These are phyloP conservation scores for Pisolithus marmoratus DNA, from an alignment of 768 basidiomycete species.

Conservation along the genomic window DNA sequence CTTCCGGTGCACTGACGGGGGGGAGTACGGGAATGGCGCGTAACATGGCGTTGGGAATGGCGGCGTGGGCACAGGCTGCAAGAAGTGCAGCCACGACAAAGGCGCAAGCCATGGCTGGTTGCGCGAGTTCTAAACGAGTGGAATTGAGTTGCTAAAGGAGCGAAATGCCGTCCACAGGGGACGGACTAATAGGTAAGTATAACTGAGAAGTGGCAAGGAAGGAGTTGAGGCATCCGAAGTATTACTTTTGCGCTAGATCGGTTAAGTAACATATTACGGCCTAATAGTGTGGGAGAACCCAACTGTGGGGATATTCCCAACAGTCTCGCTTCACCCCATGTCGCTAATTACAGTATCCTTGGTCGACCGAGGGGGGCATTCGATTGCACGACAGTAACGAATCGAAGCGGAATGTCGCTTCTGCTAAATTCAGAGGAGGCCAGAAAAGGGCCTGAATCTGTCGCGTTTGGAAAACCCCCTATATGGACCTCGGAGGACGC, in stretches of 20 bases:
- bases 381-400: not conserved
- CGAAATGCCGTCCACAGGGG: not conserved
- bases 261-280: too few species aligned
- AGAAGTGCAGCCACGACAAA: conserved; percentile 7
- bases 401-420: too few species aligned
- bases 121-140: not conserved
- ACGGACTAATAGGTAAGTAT: not conserved
- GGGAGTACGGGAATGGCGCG: conserved; percentile 14
- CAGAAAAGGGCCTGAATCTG: too few species aligned
- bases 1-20: conserved; percentile 7
- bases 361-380: not conserved
- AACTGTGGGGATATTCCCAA: too few species aligned
- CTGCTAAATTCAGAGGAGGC: too few species aligned
- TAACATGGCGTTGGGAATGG: conserved; percentile 14
- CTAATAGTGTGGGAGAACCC: too few species aligned
- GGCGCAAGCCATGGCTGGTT: conserved; percentile 8
- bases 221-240: too few species aligned
- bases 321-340: not conserved
- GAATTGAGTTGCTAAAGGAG: not conserved
- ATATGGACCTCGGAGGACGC: too few species aligned
- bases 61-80: conserved; percentile 13
- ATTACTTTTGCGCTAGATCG: too few species aligned
- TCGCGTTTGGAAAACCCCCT: too few species aligned
- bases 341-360: not conserved
- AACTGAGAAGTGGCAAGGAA: too few species aligned